Base-by-base conservation (phyloP, 352 stramenopile species). In the Phytopythium cucurbitacearum region DNA sequence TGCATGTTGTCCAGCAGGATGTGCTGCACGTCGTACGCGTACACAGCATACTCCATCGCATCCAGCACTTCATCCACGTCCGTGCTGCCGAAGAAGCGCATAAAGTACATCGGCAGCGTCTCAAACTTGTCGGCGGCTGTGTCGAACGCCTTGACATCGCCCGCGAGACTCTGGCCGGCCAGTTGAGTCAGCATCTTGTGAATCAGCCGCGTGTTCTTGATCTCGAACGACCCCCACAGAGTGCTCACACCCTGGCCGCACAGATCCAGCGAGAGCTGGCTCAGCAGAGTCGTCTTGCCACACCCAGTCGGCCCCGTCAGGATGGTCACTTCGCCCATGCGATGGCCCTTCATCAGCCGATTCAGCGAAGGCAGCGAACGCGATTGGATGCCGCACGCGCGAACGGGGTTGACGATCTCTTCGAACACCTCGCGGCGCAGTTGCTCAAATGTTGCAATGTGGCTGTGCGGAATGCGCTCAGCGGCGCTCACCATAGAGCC, bases 1-100 rank as follows among this genome's bases (percentile, higher is more conserved):
- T 99, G 97, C 61, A 99, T 89, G 67, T 99, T 99, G 76, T 99
- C 97, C 43, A 99, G 68, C 64, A 99, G 87, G 46, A 99, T 97
- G 73, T 99, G 97, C 71, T 99, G 84, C 44, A 99, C 95, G 69
- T 99, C 97, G 68, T 99, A 93, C 13, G 97, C 95, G 60, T 99
- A 99, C 33, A 98, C 95, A 9, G 86, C 92, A 70, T 99, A 99
- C 64, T 99, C 94, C 96, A 99, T 99, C 4, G 96, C 96, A 69
- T 99, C 97, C 44, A 99, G 65, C 35, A 99, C 94, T 59, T 98
- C 88, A 52, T 95, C 87, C 45, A 97, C 83, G 42, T 97, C 74
- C 6, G 96, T 98, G 51, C 87, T 96, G 48, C 97, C 97, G 68
- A 99, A 98, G 65, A 99, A 99, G 36, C 96, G 88, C 78, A 99